A percentile compares a stretch with the other conserved stretches of the same genome.
Conservation (phyloP, 352 stramenopile genomes). For the Hyaloperonospora arabidopsidis region DNA sequence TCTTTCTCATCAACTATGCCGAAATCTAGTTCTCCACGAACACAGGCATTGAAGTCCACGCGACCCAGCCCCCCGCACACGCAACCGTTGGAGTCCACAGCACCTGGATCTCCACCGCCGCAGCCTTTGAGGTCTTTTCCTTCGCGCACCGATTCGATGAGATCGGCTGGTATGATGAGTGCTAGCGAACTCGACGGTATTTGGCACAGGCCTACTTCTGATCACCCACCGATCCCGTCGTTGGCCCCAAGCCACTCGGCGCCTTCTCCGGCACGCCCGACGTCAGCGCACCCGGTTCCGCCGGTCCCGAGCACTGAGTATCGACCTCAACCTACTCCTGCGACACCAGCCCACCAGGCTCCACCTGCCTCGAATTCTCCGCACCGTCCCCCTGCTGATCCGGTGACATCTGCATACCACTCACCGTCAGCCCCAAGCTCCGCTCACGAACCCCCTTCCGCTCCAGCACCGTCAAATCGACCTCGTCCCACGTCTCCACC, state of each 20-base stretch:
- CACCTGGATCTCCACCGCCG: constrained; percentile 6
- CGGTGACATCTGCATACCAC: background rate
- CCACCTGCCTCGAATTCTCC: background rate
- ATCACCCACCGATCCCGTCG: constrained; percentile 1
- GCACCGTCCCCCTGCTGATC: background rate
- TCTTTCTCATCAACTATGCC: constrained; percentile 6
- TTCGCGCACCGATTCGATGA: constrained; percentile 46
- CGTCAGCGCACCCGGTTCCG: background rate
- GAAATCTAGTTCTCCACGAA: constrained; percentile 2
- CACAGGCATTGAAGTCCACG: constrained; percentile 8
- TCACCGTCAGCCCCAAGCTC: constrained; percentile 9
- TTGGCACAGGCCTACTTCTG: constrained; percentile 13
- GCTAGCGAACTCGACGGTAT: constrained; percentile 23
- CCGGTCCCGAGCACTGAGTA: constrained; percentile 1
- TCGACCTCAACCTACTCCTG: background rate
- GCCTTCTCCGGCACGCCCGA: constrained; percentile 11
- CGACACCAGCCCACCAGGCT: background rate
- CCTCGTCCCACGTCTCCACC: constrained; percentile 13
- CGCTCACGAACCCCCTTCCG: constrained; percentile 10
- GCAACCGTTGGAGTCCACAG: constrained; percentile 4
- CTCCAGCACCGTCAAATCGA: constrained; percentile 15
- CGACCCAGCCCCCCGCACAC: constrained; percentile 4
- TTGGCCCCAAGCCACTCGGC: constrained; percentile 15
- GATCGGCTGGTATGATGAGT: constrained; percentile 27
- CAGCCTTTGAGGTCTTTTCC: constrained; percentile 27